Percentiles rank a stretch among this genome's conserved stretches.
phyloP scores from a whole-genome alignment of 139 green algal species.

The Astrephomene gubernaculifera region DNA sequence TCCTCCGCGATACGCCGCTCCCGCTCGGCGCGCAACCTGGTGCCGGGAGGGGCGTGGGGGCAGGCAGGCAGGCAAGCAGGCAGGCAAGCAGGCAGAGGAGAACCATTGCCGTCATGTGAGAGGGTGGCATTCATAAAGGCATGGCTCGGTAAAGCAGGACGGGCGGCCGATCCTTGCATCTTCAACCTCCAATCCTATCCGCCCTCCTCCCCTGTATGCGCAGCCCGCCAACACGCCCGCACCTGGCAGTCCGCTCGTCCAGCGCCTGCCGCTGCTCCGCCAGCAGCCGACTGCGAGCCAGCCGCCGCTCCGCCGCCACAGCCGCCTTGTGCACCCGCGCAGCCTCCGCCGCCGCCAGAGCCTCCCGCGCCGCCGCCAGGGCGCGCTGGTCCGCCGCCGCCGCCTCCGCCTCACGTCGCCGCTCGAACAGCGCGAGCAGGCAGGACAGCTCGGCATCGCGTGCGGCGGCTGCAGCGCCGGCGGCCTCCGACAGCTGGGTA shows the following conservation, averaged over 20 bases:
- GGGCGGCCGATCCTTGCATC: too few species aligned
- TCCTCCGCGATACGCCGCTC: constrained; percentile 33
- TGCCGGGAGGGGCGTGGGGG: too few species aligned
- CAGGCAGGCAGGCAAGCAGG: too few species aligned
- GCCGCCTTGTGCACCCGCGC: constrained; percentile 10
- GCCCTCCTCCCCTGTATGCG: too few species aligned
- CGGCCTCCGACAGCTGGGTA: constrained; percentile 18
- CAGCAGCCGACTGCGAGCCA: constrained; percentile 22
- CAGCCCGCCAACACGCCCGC: neutral
- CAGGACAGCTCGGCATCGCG: constrained; percentile 24
- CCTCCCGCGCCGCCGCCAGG: neutral
- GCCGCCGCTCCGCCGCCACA: constrained; percentile 2
- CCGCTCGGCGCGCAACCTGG: constrained; percentile 6
- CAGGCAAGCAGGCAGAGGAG: too few species aligned
- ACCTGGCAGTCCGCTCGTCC: constrained; percentile 15
- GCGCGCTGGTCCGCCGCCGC: constrained; percentile 11
- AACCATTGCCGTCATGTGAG: too few species aligned
- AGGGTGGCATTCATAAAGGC: too few species aligned
- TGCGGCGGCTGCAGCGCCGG: neutral
- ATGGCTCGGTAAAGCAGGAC: too few species aligned
- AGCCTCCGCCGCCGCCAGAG: constrained; percentile 10
- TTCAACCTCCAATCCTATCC: too few species aligned
- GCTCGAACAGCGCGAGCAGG: constrained; percentile 3
- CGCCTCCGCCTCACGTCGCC: constrained; percentile 3
- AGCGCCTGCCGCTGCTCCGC: constrained; percentile 19